A percentile compares a stretch with the other conserved stretches of the same genome.
phyloP scores from a whole-genome alignment of 2,329 filamentous ascomycete genomes.

The Sarocladium oryzae region DNA sequence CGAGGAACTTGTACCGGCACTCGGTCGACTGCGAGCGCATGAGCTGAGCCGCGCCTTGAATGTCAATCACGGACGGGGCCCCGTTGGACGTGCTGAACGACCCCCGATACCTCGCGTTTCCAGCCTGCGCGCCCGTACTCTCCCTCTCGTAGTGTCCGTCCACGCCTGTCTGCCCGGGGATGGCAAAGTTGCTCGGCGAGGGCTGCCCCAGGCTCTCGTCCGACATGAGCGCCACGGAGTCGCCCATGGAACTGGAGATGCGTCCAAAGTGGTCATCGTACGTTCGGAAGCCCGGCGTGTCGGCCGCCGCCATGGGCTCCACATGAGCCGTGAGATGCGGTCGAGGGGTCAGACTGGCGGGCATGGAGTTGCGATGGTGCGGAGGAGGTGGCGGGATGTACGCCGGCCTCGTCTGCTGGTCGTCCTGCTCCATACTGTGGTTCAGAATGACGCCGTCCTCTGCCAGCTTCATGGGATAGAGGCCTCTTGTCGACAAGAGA shows the following conservation, averaged over 20 bases:
- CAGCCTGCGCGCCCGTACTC: constrained; percentile 17
- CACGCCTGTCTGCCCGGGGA: neutral
- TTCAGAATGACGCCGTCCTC: constrained; percentile 6
- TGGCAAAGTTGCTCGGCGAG: constrained; percentile 18
- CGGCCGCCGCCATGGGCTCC: neutral
- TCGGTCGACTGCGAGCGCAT: constrained; percentile 11
- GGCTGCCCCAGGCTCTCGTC: constrained; percentile 23
- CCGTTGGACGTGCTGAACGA: constrained; percentile 14
- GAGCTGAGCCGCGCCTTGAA: constrained; percentile 14
- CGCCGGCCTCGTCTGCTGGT: neutral
- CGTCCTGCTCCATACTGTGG: neutral
- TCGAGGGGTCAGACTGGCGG: neutral
- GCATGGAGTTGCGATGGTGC: neutral
- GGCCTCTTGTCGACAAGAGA: neutral
- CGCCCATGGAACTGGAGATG: constrained; percentile 11
- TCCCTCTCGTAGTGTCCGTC: constrained; percentile 8
- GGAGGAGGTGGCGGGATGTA: neutral
- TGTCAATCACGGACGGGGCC: too few relatives aligned
- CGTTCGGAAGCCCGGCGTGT: neutral
- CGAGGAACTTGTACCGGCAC: constrained; percentile 32
- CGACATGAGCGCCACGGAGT: constrained; percentile 18
- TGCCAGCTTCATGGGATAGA: constrained; percentile 6
- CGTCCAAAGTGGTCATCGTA: constrained; percentile 8
- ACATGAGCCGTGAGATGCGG: neutral
- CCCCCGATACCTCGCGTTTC: constrained; percentile 12